These are phyloP conservation scores for Cornus florida DNA, from an alignment of 148 eudicot genomes.

Conservation along the genomic window DNA sequence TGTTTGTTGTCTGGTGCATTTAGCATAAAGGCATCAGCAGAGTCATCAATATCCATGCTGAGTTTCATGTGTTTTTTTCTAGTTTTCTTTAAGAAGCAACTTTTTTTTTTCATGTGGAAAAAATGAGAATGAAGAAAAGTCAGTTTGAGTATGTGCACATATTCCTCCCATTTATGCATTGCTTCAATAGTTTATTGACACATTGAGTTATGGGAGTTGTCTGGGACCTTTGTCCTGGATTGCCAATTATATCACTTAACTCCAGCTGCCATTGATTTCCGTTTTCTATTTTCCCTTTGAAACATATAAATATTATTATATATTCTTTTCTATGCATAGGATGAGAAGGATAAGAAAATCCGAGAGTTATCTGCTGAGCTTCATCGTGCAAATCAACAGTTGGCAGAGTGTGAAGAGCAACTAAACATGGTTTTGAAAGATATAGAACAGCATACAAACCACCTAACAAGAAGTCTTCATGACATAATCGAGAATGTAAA, in stretches of 20 bases:
- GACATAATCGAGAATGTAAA: conserved; percentile 11
- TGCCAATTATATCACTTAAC: not conserved
- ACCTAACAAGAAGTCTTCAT: conserved; percentile 20
- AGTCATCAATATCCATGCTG: no score
- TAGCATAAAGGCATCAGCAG: not conserved
- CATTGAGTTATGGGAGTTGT: not conserved
- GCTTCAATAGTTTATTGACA: not conserved
- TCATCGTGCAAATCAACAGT: conserved; percentile 11
- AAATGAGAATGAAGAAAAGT: not conserved
- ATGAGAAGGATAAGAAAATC: conserved; percentile 22
- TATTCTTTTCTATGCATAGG: conserved; percentile 6
- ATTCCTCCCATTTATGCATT: not conserved
- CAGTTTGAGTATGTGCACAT: not conserved
- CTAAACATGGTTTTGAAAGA: conserved; percentile 17
- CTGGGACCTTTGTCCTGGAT: not conserved
- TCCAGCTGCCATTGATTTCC: not conserved
- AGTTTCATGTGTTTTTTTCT: not conserved
- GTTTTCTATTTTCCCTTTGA: not conserved
- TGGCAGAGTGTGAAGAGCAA: conserved; percentile 17
- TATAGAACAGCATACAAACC: conserved; percentile 11
- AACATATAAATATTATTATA: not conserved
- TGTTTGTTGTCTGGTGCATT: not conserved
- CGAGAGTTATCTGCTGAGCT: conserved; percentile 16
- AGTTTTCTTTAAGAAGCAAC: not conserved
- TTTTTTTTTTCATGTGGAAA: no score